A percentile compares a stretch with the other conserved stretches of the same genome.
Evolutionary conservation across 306 rosid species (phyloP).

Genomic region (Pterocarpus macrocarpus): DNA sequence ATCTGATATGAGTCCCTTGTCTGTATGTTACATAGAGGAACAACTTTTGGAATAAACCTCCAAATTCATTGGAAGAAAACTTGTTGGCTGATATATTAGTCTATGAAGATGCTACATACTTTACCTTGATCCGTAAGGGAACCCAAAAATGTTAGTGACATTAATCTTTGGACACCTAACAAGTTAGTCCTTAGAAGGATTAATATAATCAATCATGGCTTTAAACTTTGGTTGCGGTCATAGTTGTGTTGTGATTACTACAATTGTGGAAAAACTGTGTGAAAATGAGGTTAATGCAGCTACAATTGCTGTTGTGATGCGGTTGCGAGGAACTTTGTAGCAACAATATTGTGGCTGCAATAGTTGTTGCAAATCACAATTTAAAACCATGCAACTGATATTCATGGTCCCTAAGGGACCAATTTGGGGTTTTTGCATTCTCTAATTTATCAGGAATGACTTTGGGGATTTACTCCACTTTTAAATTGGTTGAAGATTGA

Average conservation of each 20-base stretch:
- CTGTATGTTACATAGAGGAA: background rate
- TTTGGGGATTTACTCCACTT: background rate
- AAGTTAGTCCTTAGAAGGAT: too few species aligned
- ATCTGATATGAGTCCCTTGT: background rate
- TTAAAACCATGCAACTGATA: too few species aligned
- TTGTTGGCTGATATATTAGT: background rate
- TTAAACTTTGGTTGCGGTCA: too few species aligned
- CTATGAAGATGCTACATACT: background rate
- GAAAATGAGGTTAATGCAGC: too few species aligned
- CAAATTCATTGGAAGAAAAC: background rate
- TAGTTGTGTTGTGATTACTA: too few species aligned
- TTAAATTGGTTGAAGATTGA: slow-evolving; percentile 2
- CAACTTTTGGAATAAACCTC: background rate
- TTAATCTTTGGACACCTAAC: too few species aligned
- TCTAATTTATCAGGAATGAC: background rate
- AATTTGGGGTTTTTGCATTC: background rate
- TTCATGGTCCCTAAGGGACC: too few species aligned
- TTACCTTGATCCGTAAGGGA: background rate
- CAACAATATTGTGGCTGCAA: too few species aligned
- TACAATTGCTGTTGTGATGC: too few species aligned
- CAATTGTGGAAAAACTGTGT: too few species aligned
- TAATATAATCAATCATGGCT: background rate
- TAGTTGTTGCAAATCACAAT: too few species aligned
- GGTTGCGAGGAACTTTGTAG: too few species aligned
- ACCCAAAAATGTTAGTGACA: background rate